Percentiles rank a stretch among this genome's conserved stretches.
Evolutionary conservation across 2,329 filamentous ascomycete genomes (phyloP).

Genomic region (Epichloe coenophiala): DNA sequence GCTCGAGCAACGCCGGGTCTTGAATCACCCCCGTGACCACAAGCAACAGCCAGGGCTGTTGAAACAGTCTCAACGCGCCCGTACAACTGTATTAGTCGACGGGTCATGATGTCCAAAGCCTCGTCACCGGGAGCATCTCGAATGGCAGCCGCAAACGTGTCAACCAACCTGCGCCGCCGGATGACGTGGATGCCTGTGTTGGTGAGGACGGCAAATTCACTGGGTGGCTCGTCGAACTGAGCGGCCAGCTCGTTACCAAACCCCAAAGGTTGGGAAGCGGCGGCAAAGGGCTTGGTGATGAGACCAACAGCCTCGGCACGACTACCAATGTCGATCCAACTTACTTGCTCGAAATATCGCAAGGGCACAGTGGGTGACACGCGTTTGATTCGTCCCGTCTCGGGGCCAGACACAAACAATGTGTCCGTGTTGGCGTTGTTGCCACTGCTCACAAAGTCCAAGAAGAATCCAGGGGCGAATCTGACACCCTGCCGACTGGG

Average conservation of each 20-base stretch:
- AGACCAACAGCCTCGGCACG: conserved; percentile 67
- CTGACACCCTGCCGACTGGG: conserved; percentile 39
- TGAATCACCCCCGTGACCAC: conserved; percentile 74
- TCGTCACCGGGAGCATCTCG: conserved; percentile 62
- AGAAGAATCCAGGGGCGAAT: conserved; percentile 81
- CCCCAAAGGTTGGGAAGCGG: conserved; percentile 53
- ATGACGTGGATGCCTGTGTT: conserved; percentile 83
- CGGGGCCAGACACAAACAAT: conserved; percentile 76
- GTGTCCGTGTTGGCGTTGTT: conserved; percentile 48
- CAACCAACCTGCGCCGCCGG: conserved; percentile 70
- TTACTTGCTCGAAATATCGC: conserved; percentile 64
- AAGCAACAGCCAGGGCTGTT: conserved; percentile 85
- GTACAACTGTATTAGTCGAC: conserved; percentile 73
- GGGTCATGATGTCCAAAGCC: conserved; percentile 67
- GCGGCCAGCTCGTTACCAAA: conserved; percentile 93
- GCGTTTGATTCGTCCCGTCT: conserved; percentile 69
- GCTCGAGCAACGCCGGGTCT: conserved; percentile 59
- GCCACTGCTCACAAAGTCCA: conserved; percentile 62
- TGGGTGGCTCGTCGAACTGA: conserved; percentile 75
- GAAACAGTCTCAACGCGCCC: conserved; percentile 81
- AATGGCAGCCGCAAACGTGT: conserved; percentile 78
- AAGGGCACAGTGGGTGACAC: conserved; percentile 38
- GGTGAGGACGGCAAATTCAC: conserved; percentile 83
- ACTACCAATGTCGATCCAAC: conserved; percentile 63
- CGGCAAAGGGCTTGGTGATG: conserved; percentile 59